A percentile compares a stretch with the other conserved stretches of the same genome.
Conservation (phyloP, 164 flowering plant species). For the Nymphaea thermarum region DNA sequence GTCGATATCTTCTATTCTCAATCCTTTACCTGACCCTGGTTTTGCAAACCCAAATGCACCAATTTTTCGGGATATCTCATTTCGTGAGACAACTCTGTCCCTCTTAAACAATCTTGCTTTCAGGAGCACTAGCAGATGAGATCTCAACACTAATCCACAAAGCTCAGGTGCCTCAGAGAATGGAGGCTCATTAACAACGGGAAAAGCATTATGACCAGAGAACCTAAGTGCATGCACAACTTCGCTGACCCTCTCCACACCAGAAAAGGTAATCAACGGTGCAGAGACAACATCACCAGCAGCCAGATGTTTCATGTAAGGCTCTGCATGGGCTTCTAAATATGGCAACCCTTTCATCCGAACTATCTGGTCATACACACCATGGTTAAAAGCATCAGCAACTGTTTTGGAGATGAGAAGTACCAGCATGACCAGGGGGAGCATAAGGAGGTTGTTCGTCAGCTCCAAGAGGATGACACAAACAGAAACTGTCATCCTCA, state of each 20-base stretch:
- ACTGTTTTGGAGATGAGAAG: slow-evolving; percentile 92
- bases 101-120: slow-evolving; percentile 48
- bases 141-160: slow-evolving; percentile 74
- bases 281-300: slow-evolving; percentile 82
- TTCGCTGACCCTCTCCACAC: slow-evolving; percentile 73
- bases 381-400: slow-evolving; percentile 77
- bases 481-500: slow-evolving; percentile 95
- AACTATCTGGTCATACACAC: slow-evolving; percentile 87
- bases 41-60: slow-evolving; percentile 83
- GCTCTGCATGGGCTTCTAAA: slow-evolving; percentile 87
- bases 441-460: slow-evolving; percentile 76
- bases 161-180: slow-evolving; percentile 59
- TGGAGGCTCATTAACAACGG: slow-evolving; percentile 87
- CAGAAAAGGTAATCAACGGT: slow-evolving; percentile 54
- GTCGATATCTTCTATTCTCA: slow-evolving; percentile 65
- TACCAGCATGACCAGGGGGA: slow-evolving; percentile 81
- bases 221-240: slow-evolving; percentile 35
- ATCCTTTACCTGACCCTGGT: slow-evolving; percentile 78
- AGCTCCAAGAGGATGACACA: slow-evolving; percentile 92
- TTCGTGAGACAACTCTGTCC: slow-evolving; percentile 17
- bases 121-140: slow-evolving; percentile 75
- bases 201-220: slow-evolving; percentile 79
- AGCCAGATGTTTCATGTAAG: slow-evolving; percentile 79
- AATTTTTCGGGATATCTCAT: slow-evolving; percentile 30
- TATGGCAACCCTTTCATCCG: slow-evolving; percentile 83